Evolutionary conservation across 495 filamentous ascomycete species (phyloP), one percentile per base, ranked within the genome.

Genomic region (Lentithecium fluviatile): DNA sequence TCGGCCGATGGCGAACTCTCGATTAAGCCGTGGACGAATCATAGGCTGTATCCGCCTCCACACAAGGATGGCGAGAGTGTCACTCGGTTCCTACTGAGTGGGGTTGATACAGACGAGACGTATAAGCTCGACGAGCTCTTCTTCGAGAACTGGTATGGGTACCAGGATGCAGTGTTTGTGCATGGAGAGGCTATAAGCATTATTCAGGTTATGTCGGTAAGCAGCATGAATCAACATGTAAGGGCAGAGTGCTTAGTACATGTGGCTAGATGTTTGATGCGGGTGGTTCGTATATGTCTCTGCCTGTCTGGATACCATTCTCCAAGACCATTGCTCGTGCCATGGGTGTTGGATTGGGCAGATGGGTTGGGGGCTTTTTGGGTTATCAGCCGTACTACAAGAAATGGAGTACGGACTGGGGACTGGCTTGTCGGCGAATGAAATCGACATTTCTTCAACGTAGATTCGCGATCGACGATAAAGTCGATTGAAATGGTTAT

Each of bases 81-180:
- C 29, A 58, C 43, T 36, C 56, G 34, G 38, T 70, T 71, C 42
- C 25, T 67, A 5, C 45, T 69, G 25, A 72, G 69, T 12, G 77
- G 72, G 1, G 55, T 68, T 59, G 67, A 63, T 11, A 72, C 75
- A 2, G 45, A 52, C 15, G 65, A 73, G 45, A 34, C 62, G 34
- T 78, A 74, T 51, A 58, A 68, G 56, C 72, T 80, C 2, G 76
- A 82, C 68, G 71, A 67, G 0, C 64, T 77, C 29, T 82, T 82
- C 69, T 82, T 82, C 43, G 74, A 81, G 68, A 82, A 82, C 48
- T 82, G 78, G 79, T 82, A 82, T 61, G 74, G 70, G 20, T 80
- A 80, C 52, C 78, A 79, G 68, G 77, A 82, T 53, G 74, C 76
- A 43, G 63, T 78, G 8, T 37, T 79, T 5, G 53, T 77, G n/a